A percentile compares a stretch with the other conserved stretches of the same genome.
Conservation (phyloP, 2,329 filamentous ascomycete species). For the Monosporascus sp. region DNA sequence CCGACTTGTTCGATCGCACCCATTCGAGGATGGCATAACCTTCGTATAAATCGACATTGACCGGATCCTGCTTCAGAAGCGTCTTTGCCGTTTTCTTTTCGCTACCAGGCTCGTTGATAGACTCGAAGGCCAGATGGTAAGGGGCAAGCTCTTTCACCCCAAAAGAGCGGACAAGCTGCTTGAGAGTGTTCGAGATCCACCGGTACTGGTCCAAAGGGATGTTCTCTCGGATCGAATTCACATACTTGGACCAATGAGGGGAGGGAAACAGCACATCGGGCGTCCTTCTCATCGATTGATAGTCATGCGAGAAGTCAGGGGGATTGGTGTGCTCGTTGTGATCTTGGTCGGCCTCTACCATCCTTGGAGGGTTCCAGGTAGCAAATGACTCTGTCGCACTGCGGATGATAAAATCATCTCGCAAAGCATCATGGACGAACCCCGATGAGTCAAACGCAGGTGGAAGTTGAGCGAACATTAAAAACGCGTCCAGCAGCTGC, state of each 20-base stretch:
- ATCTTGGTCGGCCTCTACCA: neutral
- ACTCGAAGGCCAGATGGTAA: slow-evolving; percentile 66
- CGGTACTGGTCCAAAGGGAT: slow-evolving; percentile 30
- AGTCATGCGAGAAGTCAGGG: slow-evolving; percentile 17
- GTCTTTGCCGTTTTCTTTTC: slow-evolving; percentile 68
- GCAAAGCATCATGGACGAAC: slow-evolving; percentile 31
- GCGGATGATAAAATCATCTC: slow-evolving; percentile 47
- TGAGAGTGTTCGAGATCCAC: slow-evolving; percentile 51
- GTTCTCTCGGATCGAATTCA: slow-evolving; percentile 20
- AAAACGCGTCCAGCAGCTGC: slow-evolving; percentile 62
- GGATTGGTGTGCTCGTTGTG: slow-evolving; percentile 10
- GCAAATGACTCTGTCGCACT: slow-evolving; percentile 27
- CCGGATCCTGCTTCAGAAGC: slow-evolving; percentile 63
- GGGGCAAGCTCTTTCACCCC: slow-evolving; percentile 53
- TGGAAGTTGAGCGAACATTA: slow-evolving; percentile 63
- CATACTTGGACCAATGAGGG: slow-evolving; percentile 38
- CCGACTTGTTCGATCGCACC: slow-evolving; percentile 48
- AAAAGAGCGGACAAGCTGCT: slow-evolving; percentile 45
- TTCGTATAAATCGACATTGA: slow-evolving; percentile 67
- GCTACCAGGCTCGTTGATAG: slow-evolving; percentile 43
- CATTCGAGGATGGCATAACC: slow-evolving; percentile 71
- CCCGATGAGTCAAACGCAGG: slow-evolving; percentile 29
- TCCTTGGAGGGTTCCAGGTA: slow-evolving; percentile 1
- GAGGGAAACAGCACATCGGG: slow-evolving; percentile 48
- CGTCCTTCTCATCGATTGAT: slow-evolving; percentile 19